Evolutionary conservation across 2,329 filamentous ascomycete genomes (phyloP).

Genomic region (Penicillium sp.): DNA sequence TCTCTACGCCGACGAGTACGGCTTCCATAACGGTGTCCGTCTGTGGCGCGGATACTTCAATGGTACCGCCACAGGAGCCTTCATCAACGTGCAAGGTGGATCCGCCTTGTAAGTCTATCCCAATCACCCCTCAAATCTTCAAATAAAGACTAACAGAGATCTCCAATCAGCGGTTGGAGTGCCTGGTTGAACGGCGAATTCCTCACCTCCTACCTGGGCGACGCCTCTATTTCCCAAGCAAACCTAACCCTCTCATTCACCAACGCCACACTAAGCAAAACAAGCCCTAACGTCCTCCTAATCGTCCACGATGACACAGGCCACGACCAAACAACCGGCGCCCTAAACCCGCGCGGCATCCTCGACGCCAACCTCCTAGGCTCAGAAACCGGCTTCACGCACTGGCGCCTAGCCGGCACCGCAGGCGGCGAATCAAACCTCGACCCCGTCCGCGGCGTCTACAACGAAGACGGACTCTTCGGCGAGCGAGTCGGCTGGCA

Average conservation of each 20-base stretch:
- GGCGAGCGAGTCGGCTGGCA: slow-evolving; percentile 62
- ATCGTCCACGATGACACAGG: slow-evolving; percentile 60
- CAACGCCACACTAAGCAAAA: slow-evolving; percentile 50
- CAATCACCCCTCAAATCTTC: neutral
- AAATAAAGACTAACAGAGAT: neutral
- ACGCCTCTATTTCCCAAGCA: slow-evolving; percentile 19
- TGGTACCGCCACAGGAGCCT: slow-evolving; percentile 36
- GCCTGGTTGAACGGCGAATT: slow-evolving; percentile 61
- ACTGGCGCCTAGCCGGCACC: slow-evolving; percentile 62
- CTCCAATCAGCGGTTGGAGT: slow-evolving; percentile 53
- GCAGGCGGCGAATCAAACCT: slow-evolving; percentile 56
- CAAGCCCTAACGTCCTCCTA: slow-evolving; percentile 59
- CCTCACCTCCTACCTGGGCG: slow-evolving; percentile 58
- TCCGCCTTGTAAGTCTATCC: slow-evolving; percentile 45
- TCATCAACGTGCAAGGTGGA: slow-evolving; percentile 57
- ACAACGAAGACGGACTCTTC: slow-evolving; percentile 61
- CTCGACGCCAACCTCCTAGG: slow-evolving; percentile 53
- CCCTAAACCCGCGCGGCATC: slow-evolving; percentile 34
- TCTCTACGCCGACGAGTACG: slow-evolving; percentile 51
- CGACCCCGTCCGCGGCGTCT: slow-evolving; percentile 58
- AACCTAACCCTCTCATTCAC: slow-evolving; percentile 52
- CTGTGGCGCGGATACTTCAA: slow-evolving; percentile 50
- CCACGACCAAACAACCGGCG: slow-evolving; percentile 32
- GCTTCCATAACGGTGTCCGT: slow-evolving; percentile 48
- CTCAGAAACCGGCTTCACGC: slow-evolving; percentile 50